Percentiles rank a stretch among this genome's conserved stretches.
Evolutionary conservation across 2,329 filamentous ascomycete species (phyloP).

Genomic region (Claviceps maximensis): DNA sequence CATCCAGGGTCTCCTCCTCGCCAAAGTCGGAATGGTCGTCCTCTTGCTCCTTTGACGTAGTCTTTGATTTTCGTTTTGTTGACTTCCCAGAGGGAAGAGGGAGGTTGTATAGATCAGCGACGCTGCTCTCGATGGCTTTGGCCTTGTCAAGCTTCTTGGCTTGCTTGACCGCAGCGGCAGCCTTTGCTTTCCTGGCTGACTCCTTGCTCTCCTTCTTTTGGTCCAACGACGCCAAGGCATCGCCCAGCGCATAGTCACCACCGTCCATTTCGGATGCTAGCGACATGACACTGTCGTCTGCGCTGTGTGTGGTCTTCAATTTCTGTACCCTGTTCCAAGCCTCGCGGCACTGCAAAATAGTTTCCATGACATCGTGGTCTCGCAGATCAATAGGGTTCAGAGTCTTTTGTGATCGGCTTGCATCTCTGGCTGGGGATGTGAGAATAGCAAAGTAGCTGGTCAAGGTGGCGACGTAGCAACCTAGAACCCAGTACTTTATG

Average conservation of each 20-base stretch:
- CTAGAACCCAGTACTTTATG: conserved; percentile 66
- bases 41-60: conserved; percentile 24
- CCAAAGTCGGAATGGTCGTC: conserved; percentile 80
- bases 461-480: conserved; percentile 74
- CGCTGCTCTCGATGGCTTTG: conserved; percentile 53
- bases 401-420: conserved; percentile 38
- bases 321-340: conserved; percentile 66
- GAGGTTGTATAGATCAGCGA: conserved; percentile 58
- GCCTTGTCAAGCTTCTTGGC: conserved; percentile 32
- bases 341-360: conserved; percentile 62
- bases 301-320: conserved; percentile 36
- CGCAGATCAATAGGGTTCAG: conserved; percentile 67
- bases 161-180: conserved; percentile 21
- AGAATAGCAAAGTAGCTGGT: conserved; percentile 91
- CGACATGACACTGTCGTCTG: conserved; percentile 10
- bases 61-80: conserved; percentile 24
- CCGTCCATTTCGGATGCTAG: conserved; percentile 15
- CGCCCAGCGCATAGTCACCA: conserved; percentile 10
- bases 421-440: conserved; percentile 61
- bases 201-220: conserved; percentile 18
- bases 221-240: conserved; percentile 7
- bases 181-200: conserved; percentile 22
- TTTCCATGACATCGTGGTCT: conserved; percentile 85
- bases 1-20: conserved; percentile 70
- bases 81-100: conserved; percentile 35